These are phyloP conservation scores for Rubia yunnanensis DNA, from an alignment of 257 asterid genomes.

Conservation along the genomic window DNA sequence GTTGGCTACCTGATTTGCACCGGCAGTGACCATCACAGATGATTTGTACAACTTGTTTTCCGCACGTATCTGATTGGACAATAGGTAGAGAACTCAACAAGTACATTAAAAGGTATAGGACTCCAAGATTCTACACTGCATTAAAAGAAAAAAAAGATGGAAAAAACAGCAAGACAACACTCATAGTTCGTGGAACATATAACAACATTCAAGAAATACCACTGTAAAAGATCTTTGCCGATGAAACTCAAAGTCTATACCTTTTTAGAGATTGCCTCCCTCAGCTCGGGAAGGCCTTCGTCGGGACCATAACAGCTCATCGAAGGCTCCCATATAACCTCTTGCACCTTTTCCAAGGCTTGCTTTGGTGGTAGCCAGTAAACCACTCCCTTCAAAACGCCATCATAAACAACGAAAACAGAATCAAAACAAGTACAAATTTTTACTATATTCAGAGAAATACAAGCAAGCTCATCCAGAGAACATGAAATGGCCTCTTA, in stretches of 20 bases:
- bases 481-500: background rate
- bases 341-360: slow-evolving; percentile 72
- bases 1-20: slow-evolving; percentile 84
- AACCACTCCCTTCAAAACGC: slow-evolving; percentile 68
- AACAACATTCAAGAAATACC: too few species aligned
- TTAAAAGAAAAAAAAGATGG: too few species aligned
- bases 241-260: slow-evolving; percentile 19
- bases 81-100: slow-evolving; percentile 3
- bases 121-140: background rate
- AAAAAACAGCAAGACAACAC: background rate
- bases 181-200: background rate
- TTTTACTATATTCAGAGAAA: background rate
- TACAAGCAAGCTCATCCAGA: background rate
- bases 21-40: slow-evolving; percentile 98
- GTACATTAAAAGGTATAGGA: slow-evolving; percentile 5
- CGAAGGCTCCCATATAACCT: slow-evolving; percentile 77
- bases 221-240: background rate
- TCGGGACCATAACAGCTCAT: slow-evolving; percentile 87
- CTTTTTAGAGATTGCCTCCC: slow-evolving; percentile 68
- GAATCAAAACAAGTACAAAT: background rate
- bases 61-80: slow-evolving; percentile 40
- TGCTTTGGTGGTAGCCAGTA: slow-evolving; percentile 89
- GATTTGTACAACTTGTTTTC: slow-evolving; percentile 74
- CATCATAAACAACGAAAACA: background rate
- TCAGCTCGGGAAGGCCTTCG: slow-evolving; percentile 94